These are phyloP conservation scores for Papilionanthe hybrid DNA, from an alignment of 116 monocot genomes.

Conservation along the genomic window DNA sequence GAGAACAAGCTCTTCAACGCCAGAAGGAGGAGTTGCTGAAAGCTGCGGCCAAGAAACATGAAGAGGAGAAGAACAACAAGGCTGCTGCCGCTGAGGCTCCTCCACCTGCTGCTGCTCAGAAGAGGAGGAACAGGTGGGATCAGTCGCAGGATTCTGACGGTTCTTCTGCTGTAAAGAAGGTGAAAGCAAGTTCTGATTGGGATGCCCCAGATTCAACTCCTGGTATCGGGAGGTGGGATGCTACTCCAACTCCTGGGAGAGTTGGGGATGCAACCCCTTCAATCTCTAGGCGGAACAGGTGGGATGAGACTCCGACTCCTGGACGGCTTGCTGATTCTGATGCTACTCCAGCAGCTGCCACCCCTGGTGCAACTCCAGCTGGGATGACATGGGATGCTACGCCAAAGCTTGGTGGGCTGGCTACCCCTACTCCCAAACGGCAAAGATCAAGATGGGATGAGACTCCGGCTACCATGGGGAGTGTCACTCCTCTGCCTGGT, in stretches of 20 bases:
- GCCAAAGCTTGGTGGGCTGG: conserved; percentile 62
- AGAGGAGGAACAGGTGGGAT: conserved; percentile 96
- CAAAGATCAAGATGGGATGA: conserved; percentile 97
- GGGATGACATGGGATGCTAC: conserved; percentile 98
- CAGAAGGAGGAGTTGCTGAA: conserved; percentile 74
- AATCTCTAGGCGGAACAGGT: conserved; percentile 62
- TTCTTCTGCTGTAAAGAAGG: conserved; percentile 38
- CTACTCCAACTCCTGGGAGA: conserved; percentile 74
- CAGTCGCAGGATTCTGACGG: conserved; percentile 76
- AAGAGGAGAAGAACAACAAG: conserved; percentile 76
- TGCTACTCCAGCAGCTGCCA: conserved; percentile 67
- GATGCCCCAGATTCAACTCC: conserved; percentile 83
- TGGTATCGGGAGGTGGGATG: conserved; percentile 79
- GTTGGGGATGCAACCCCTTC: conserved; percentile 82
- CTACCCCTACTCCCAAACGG: conserved; percentile 82
- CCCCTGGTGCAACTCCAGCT: conserved; percentile 73
- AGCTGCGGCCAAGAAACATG: conserved; percentile 88
- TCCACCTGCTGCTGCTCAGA: conserved; percentile 29
- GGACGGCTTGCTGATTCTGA: conserved; percentile 71
- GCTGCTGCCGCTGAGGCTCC: conserved; percentile 13
- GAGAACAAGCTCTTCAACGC: conserved; percentile 62
- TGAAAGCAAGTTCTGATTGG: conserved; percentile 67
- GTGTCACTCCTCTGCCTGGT: conserved; percentile 67
- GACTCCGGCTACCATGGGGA: conserved; percentile 67
- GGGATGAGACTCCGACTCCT: conserved; percentile 98